Base-by-base conservation (phyloP, 768 basidiomycete genomes). In the Saitozyma podzolica region DNA sequence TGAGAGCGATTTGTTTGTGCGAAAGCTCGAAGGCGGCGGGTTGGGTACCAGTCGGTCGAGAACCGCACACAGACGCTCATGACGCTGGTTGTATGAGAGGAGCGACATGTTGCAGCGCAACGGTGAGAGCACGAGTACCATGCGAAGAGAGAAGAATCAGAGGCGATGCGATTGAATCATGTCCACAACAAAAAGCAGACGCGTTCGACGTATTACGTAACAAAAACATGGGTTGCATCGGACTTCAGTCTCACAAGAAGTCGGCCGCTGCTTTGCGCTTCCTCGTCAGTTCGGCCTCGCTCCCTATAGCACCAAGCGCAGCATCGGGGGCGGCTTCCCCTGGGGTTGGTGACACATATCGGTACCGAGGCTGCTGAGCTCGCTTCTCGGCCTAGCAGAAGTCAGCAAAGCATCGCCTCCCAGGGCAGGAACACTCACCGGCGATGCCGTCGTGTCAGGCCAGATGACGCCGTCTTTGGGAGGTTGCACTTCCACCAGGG, bases 231-330 rank as follows among this genome's bases (percentile, higher is more conserved):
- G 45, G 6, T 47, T 47, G 11, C 13, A 47, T 47, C 45, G 45
- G n/a, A 29, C 2, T 5, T 29, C 29, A 1, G 50, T n/a, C 9
- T 49, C 69, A 75, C 85, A 88, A 51, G 88, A 90, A 74, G 88
- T 99, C 48, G 82, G 88, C 77, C n/a, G 77, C 77, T 6, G 77
- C 77, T 68, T 78, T 78, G 39, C 77, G 63, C 53, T 78, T 78
- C 47, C 58, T 52, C 37, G 60, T 57, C 14, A 61, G 61, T n/a
- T 58, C 67, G 13, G 52, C 59, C 9, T 37, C 29, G 29, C 29
- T 29, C 29, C 29, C 29, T 29, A 29, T 5, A 29, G 29, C 29
- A 29, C 29, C 29, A 29, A 29, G 29, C 29, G 29, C 29, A 2
- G 29, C 56, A 17, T 19, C 63, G 42, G 4, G 42, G 40, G 13